Base-by-base conservation (phyloP, 805 yeast species). In the Cyberlindnera petersonii region DNA sequence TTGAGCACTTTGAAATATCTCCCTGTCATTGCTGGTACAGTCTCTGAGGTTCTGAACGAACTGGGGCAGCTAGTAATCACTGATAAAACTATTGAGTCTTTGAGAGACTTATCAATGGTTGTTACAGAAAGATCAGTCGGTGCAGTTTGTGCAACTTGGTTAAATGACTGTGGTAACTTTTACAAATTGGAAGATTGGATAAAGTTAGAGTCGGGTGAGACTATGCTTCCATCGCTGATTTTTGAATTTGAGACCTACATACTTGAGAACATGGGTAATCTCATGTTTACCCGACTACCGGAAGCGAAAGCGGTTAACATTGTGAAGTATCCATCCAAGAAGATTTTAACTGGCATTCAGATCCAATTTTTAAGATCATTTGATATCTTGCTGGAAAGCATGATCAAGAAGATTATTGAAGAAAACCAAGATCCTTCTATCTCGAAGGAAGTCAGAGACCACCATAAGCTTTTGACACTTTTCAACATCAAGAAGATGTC, bases 1-100 rank as follows among this genome's bases (percentile, higher is more conserved):
- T 61, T 84, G 18, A 69, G 85, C 32, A 68, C 82, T 3, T 56
- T 78, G 24, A 67, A 72, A 46, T 78, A 74, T 49, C 55, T 76
- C 26, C 69, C 78, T 1, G 59, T 60, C 20, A 61, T 80, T 13
- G 64, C 73, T 19, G 65, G 64, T 3, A 63, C 67, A 3, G 58
- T 81, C 9, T 58, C 66, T 22, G 56, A 61, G 20, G 60, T 66
- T 20, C 59, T 70, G 29, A 65, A 66, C 30, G 71, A 68, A 35
- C 48, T 77, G 23, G 71, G 73, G 0, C 66, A 67, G 46, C 56
- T 76, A 9, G 55, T 61, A 4, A 61, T 72, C 7, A 66, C 71
- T 1, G 58, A 70, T 6, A 58, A 58, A 18, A 54, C 68, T 0
- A 53, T 70, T 2, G 66, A 66, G 1, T 51, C 57, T 1, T 52